phyloP scores from a whole-genome alignment of 129 eudicot species.

The Pseudognaphalium luteoalbum region DNA sequence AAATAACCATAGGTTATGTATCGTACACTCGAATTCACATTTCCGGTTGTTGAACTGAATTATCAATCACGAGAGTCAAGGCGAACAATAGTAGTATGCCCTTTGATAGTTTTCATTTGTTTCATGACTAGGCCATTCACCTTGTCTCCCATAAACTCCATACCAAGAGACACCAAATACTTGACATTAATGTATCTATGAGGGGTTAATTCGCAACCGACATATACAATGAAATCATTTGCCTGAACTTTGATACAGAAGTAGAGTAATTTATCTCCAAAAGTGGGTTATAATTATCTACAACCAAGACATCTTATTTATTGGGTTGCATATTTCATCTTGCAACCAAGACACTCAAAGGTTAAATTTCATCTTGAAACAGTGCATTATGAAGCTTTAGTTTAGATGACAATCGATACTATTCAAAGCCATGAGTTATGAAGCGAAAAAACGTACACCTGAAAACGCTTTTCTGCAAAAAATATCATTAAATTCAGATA shows the following conservation, averaged over 20 bases:
- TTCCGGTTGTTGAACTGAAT: too few species aligned
- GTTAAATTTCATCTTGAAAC: not conserved
- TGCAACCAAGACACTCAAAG: not conserved
- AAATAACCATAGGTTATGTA: too few species aligned
- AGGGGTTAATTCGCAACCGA: too few species aligned
- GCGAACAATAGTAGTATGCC: not conserved
- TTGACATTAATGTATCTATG: too few species aligned
- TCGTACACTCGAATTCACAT: too few species aligned
- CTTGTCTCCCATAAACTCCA: not conserved
- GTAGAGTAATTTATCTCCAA: too few species aligned
- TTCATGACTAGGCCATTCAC: not conserved
- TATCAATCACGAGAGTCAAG: not conserved
- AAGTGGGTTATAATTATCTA: too few species aligned
- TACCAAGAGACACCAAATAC: too few species aligned
- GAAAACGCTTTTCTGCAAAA: not conserved
- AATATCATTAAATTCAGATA: not conserved
- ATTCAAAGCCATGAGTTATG: constrained; percentile 9
- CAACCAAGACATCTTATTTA: too few species aligned
- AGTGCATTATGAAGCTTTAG: constrained; percentile 3
- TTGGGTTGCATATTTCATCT: too few species aligned
- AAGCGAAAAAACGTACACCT: constrained; percentile 27
- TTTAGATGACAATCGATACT: not conserved
- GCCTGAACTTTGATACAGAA: too few species aligned
- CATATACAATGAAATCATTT: too few species aligned
- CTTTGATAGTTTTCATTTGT: not conserved